phyloP scores from a whole-genome alignment of 305 asterid genomes.

The Striga hermonthica region DNA sequence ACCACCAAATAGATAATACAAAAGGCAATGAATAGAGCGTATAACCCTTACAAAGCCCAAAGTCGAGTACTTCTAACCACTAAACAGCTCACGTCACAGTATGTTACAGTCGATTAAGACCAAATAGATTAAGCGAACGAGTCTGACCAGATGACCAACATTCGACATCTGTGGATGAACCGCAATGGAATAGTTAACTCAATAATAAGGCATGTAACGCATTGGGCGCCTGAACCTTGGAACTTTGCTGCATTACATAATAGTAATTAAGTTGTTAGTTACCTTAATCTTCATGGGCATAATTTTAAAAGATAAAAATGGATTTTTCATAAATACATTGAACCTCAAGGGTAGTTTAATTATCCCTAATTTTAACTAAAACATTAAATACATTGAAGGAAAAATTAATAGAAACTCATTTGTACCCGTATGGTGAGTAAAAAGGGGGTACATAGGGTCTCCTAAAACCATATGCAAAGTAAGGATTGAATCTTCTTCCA shows the following conservation, averaged over 20 bases:
- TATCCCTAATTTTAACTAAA: not conserved
- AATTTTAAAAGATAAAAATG: not conserved
- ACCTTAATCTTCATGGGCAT: not conserved
- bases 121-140: not conserved
- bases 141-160: not conserved
- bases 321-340: not conserved
- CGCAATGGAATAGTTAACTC: conserved; percentile 12
- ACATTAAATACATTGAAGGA: not conserved
- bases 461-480: conserved; percentile 54
- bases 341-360: not conserved
- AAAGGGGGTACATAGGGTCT: conserved; percentile 70
- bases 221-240: conserved; percentile 63
- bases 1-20: not conserved
- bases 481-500: conserved; percentile 68
- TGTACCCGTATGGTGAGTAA: conserved; percentile 81
- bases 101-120: conserved; percentile 4
- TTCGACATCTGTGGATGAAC: conserved; percentile 17
- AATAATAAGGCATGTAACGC: conserved; percentile 61
- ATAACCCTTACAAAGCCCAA: not conserved
- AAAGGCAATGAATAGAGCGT: conserved; percentile 1
- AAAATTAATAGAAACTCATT: conserved; percentile 35
- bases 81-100: conserved; percentile 16
- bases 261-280: not conserved
- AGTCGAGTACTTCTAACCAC: conserved; percentile 11
- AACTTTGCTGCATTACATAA: conserved; percentile 43